These are phyloP conservation scores for Fusarium hainanense DNA, from an alignment of 2,329 filamentous ascomycete species.

Conservation along the genomic window DNA sequence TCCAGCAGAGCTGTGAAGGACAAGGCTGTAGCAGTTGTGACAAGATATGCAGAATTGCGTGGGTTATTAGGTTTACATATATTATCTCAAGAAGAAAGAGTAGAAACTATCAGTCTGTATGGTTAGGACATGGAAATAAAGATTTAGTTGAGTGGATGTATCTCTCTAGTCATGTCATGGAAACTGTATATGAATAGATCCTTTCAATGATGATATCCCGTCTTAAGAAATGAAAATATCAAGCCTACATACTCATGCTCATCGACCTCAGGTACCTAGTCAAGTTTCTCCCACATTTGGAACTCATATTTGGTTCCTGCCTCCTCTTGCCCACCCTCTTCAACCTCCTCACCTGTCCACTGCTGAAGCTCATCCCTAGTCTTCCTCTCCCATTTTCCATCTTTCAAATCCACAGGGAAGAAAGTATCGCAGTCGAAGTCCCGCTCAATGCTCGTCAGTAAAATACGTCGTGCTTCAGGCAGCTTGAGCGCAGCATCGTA, in stretches of 20 bases:
- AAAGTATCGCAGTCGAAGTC: constrained; percentile 83
- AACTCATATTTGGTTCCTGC: constrained; percentile 74
- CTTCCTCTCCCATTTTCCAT: constrained; percentile 65
- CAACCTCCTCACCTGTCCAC: constrained; percentile 74
- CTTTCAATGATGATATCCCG: constrained; percentile 35
- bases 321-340: constrained; percentile 69
- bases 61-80: neutral
- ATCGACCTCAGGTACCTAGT: constrained; percentile 5
- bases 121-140: neutral
- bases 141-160: neutral
- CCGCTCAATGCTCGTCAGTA: constrained; percentile 74
- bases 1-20: neutral
- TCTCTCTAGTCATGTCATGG: neutral
- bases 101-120: neutral
- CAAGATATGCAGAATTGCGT: neutral
- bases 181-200: constrained; percentile 24
- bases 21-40: neutral
- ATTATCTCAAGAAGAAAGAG: neutral
- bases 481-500: constrained; percentile 77
- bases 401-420: constrained; percentile 70
- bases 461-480: constrained; percentile 67
- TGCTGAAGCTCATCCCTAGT: constrained; percentile 64
- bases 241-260: neutral
- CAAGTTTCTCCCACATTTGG: constrained; percentile 75
- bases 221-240: neutral